These are phyloP conservation scores for Herpetospermum pedunculosum DNA, from an alignment of 306 rosid genomes.

Conservation along the genomic window DNA sequence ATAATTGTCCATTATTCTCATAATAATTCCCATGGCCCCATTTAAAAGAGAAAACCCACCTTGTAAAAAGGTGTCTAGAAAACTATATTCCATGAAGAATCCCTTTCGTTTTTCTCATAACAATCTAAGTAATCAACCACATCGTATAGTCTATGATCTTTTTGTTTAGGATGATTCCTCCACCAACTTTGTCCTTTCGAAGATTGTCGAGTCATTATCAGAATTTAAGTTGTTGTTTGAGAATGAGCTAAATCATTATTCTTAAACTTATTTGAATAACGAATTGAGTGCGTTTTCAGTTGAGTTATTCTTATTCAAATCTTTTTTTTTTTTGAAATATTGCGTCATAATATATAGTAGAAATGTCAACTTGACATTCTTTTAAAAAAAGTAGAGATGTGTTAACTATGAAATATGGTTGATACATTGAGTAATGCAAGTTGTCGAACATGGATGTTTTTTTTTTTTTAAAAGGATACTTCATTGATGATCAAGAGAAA, in stretches of 20 bases:
- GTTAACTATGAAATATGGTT: no score
- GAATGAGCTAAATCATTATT: not conserved
- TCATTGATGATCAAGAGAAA: no score
- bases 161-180: not conserved
- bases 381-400: no score
- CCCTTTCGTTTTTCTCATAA: not conserved
- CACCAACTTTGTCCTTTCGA: not conserved
- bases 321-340: no score
- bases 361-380: not conserved
- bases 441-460: no score
- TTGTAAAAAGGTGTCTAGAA: not conserved
- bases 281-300: not conserved
- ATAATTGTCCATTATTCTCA: conserved; percentile 1
- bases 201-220: not conserved
- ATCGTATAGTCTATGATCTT: not conserved
- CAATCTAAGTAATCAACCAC: not conserved
- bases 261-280: not conserved
- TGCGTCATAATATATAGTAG: no score
- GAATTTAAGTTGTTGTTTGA: not conserved
- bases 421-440: not conserved
- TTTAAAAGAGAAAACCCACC: not conserved
- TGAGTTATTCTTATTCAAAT: no score
- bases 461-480: no score
- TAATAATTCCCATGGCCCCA: not conserved
- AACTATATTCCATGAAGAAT: not conserved